These are phyloP conservation scores for Vigna trinervia DNA, from an alignment of 306 rosid genomes.

Conservation along the genomic window DNA sequence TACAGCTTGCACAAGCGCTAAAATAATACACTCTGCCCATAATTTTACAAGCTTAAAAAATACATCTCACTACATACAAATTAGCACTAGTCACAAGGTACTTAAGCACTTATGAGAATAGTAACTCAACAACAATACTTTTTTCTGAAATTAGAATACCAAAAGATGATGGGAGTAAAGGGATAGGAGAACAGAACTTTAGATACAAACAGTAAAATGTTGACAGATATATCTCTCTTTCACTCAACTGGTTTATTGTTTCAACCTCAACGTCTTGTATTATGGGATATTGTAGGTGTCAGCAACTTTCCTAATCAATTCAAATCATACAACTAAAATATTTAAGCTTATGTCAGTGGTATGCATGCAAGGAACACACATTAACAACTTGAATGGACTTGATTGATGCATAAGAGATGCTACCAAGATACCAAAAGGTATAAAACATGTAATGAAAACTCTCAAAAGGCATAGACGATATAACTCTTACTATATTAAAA, in stretches of 20 bases:
- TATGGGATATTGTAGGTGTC: neutral
- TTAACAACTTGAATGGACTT: slow-evolving; percentile 8
- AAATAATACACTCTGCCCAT: slow-evolving; percentile 1
- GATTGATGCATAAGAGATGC: slow-evolving; percentile 14
- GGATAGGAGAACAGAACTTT: slow-evolving; percentile 8
- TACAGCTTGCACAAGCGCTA: slow-evolving; percentile 19
- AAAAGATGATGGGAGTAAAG: slow-evolving; percentile 9
- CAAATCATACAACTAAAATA: neutral
- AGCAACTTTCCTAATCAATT: slow-evolving; percentile 7
- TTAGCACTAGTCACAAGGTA: slow-evolving; percentile 5
- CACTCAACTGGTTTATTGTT: slow-evolving; percentile 18
- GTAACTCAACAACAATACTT: neutral
- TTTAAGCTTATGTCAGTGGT: slow-evolving; percentile 20
- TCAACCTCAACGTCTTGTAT: neutral
- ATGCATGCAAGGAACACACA: neutral
- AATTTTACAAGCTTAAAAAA: neutral
- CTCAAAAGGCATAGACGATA: neutral
- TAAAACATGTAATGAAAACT: neutral
- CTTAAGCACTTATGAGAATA: slow-evolving; percentile 4
- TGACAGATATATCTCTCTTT: slow-evolving; percentile 14
- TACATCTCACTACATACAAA: neutral
- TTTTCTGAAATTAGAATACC: slow-evolving; percentile 7
- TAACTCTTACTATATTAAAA: neutral
- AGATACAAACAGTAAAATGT: slow-evolving; percentile 25
- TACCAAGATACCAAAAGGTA: slow-evolving; percentile 18